phyloP scores from a whole-genome alignment of 305 asterid genomes.

The Solanum hybrid region DNA sequence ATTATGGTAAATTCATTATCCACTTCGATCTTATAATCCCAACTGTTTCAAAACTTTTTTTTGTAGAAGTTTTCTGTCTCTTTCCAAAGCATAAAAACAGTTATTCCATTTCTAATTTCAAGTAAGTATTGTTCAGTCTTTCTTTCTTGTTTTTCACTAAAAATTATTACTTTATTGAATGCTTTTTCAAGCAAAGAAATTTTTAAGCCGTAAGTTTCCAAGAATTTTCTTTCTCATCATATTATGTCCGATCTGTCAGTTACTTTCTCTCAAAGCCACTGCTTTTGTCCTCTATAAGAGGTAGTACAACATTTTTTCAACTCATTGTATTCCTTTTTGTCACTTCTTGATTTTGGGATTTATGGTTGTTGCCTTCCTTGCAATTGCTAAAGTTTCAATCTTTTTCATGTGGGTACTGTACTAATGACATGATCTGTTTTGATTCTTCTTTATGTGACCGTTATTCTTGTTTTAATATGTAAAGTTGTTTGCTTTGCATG shows the following conservation, averaged over 20 bases:
- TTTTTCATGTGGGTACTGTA: neutral
- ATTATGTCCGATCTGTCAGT: neutral
- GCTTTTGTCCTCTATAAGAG: neutral
- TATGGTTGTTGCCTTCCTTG: neutral
- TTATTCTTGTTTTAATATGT: neutral
- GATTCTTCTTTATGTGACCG: neutral
- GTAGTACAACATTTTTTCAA: neutral
- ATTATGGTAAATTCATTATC: neutral
- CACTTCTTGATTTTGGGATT: neutral
- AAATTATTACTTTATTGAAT: neutral
- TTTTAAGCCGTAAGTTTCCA: neutral
- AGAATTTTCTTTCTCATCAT: neutral
- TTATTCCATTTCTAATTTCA: neutral
- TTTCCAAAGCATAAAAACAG: neutral
- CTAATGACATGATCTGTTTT: neutral
- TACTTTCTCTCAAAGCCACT: conserved; percentile 1
- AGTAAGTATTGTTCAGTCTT: neutral
- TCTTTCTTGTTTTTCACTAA: neutral
- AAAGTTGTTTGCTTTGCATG: neutral
- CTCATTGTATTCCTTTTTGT: neutral
- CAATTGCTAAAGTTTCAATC: neutral
- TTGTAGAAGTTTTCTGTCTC: neutral
- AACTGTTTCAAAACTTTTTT: neutral
- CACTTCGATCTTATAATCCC: neutral
- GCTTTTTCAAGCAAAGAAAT: neutral